Percentiles rank a stretch among this genome's conserved stretches.
Conservation (phyloP, 257 asterid species). For the Ocimum tenuiflorum region DNA sequence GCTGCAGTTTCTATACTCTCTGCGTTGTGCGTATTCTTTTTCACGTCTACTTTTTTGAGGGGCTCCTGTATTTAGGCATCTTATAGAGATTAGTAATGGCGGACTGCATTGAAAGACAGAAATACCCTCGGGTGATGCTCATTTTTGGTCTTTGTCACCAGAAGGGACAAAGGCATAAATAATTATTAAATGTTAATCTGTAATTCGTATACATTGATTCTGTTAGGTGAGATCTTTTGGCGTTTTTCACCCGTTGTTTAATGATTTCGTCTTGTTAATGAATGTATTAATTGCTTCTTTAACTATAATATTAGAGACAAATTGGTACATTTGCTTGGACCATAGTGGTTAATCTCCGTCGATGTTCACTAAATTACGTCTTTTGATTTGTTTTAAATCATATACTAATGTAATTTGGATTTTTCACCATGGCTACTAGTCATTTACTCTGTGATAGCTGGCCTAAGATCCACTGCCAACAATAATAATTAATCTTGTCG, state of each 20-base stretch:
- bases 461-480: no score
- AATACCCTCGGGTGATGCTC: not conserved
- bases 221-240: conserved; percentile 15
- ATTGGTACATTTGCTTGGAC: conserved; percentile 21
- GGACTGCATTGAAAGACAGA: conserved; percentile 13
- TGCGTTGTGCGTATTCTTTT: conserved; percentile 14
- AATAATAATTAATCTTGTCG: no score
- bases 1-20: conserved; percentile 15
- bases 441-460: no score
- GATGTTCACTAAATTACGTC: not conserved
- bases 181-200: not conserved
- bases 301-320: conserved; percentile 5
- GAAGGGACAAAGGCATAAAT: conserved; percentile 22
- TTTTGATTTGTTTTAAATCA: not conserved
- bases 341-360: not conserved
- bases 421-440: no score
- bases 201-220: conserved; percentile 14
- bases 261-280: not conserved
- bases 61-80: conserved; percentile 21
- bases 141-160: not conserved
- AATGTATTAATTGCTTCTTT: no score
- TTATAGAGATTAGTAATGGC: not conserved
- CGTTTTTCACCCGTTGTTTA: conserved; percentile 13
- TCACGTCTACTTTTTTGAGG: conserved; percentile 28
- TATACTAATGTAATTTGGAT: no score